Evolutionary conservation across 176 grass and related monocot genomes (phyloP).

Genomic region (Oryza australiensis): DNA sequence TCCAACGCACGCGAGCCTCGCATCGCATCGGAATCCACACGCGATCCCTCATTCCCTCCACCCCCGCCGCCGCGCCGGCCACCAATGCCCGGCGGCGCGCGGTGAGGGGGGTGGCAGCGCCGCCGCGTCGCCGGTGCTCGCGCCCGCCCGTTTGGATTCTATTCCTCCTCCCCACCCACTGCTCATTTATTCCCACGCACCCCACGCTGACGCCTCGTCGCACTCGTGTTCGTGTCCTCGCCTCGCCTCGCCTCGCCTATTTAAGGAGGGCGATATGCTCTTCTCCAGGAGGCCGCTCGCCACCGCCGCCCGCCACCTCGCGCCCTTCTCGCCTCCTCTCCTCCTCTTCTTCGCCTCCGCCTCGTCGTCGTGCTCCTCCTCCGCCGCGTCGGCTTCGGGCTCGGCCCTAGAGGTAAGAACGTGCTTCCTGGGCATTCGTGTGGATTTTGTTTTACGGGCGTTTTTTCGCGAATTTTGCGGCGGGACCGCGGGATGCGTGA

Average conservation of each 20-base stretch:
- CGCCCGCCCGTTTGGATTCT: not conserved
- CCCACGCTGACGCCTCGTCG: slow-evolving; percentile 25
- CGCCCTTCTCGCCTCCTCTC: slow-evolving; percentile 37
- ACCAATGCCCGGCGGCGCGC: slow-evolving; percentile 14
- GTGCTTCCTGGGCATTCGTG: not conserved
- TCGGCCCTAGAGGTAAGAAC: slow-evolving; percentile 36
- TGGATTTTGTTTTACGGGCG: not conserved
- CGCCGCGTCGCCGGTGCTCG: slow-evolving; percentile 33
- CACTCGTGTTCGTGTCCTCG: not conserved
- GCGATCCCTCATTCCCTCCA: slow-evolving; percentile 30
- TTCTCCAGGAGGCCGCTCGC: slow-evolving; percentile 57
- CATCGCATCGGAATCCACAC: slow-evolving; percentile 38
- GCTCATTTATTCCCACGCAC: slow-evolving; percentile 37
- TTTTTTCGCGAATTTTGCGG: not conserved
- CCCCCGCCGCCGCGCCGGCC: slow-evolving; percentile 9
- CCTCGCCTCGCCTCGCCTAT: slow-evolving; percentile 32
- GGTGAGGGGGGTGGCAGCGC: slow-evolving; percentile 36
- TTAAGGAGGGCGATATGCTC: slow-evolving; percentile 57
- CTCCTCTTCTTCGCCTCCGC: slow-evolving; percentile 47
- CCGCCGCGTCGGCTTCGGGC: slow-evolving; percentile 9
- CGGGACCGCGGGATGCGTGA: not conserved
- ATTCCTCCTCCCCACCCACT: not conserved
- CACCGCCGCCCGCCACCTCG: slow-evolving; percentile 44
- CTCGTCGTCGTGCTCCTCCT: slow-evolving; percentile 12
- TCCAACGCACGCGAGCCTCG: slow-evolving; percentile 40